Evolutionary conservation across 345 rosid genomes (phyloP).

Genomic region (Bruguiera sexangula): DNA sequence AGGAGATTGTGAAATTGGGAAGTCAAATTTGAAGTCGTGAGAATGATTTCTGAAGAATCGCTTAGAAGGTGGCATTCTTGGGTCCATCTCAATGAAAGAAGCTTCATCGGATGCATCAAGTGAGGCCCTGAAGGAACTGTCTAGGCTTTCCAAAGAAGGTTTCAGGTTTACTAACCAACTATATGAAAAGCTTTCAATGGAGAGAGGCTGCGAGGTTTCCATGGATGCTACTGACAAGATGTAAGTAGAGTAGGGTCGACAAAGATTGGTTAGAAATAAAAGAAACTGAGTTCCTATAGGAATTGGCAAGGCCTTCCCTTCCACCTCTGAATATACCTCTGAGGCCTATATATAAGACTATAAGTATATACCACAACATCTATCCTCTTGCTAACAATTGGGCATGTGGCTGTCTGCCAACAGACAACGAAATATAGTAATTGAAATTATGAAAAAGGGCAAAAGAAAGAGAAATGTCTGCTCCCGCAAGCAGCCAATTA

Average conservation of each 20-base stretch:
- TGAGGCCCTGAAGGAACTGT: slow-evolving; percentile 43
- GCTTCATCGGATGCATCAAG: slow-evolving; percentile 66
- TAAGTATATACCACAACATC: slow-evolving; percentile 17
- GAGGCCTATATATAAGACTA: slow-evolving; percentile 14
- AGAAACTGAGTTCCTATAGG: slow-evolving; percentile 8
- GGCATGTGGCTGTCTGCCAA: slow-evolving; percentile 60
- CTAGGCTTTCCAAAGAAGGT: slow-evolving; percentile 55
- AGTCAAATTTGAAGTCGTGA: slow-evolving; percentile 77
- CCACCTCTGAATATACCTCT: slow-evolving; percentile 26
- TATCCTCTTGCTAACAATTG: slow-evolving; percentile 24
- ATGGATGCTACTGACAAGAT: slow-evolving; percentile 28
- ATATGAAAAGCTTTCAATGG: slow-evolving; percentile 88
- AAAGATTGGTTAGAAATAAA: not conserved
- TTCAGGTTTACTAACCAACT: slow-evolving; percentile 82
- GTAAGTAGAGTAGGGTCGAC: not conserved
- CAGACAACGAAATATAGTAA: slow-evolving; percentile 58
- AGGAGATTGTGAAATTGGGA: slow-evolving; percentile 54
- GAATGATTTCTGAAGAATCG: slow-evolving; percentile 56
- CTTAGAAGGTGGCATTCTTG: slow-evolving; percentile 82
- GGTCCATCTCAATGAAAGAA: slow-evolving; percentile 96
- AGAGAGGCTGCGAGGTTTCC: slow-evolving; percentile 73
- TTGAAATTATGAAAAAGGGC: slow-evolving; percentile 35
- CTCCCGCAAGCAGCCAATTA: slow-evolving; percentile 58
- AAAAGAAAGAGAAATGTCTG: slow-evolving; percentile 42
- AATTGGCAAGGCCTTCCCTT: slow-evolving; percentile 17